A percentile compares a stretch with the other conserved stretches of the same genome.
These are phyloP conservation scores for Monosporozyma aquatica DNA, from an alignment of 805 yeast species.

Conservation along the genomic window DNA sequence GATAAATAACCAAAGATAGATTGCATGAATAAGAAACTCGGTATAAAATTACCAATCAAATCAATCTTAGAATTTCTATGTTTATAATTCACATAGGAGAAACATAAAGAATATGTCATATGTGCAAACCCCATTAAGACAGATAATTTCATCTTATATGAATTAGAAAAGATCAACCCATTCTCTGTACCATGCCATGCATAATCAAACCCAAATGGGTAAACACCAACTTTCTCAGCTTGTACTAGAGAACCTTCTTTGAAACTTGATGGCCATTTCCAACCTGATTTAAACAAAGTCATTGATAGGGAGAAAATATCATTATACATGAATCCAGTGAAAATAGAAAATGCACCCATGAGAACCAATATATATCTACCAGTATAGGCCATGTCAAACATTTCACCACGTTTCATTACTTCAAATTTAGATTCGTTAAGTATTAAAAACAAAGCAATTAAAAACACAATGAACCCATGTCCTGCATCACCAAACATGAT, in stretches of 20 bases:
- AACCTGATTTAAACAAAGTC: constrained; percentile 81
- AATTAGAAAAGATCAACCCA: constrained; percentile 79
- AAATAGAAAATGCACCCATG: constrained; percentile 94
- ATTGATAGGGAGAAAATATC: constrained; percentile 88
- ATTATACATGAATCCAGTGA: constrained; percentile 89
- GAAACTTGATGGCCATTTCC: constrained; percentile 84
- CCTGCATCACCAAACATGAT: constrained; percentile 99
- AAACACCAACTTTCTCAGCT: constrained; percentile 60
- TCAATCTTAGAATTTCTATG: constrained; percentile 67
- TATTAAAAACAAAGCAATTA: constrained; percentile 65
- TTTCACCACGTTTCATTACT: constrained; percentile 73
- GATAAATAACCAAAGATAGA: constrained; percentile 91
- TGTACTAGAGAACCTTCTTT: constrained; percentile 58
- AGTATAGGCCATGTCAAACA: constrained; percentile 89
- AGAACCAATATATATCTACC: constrained; percentile 86
- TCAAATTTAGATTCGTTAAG: constrained; percentile 64
- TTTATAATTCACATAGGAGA: constrained; percentile 73
- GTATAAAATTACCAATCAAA: constrained; percentile 85
- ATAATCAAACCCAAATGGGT: constrained; percentile 81
- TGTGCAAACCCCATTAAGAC: constrained; percentile 90
- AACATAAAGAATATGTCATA: constrained; percentile 83
- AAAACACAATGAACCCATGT: constrained; percentile 77
- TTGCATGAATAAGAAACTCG: constrained; percentile 92
- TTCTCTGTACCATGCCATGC: constrained; percentile 98
- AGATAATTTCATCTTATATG: constrained; percentile 95